Evolutionary conservation across 148 eudicot genomes (phyloP), one percentile per base, ranked within the genome.

Genomic region (Linanthus parryae): DNA sequence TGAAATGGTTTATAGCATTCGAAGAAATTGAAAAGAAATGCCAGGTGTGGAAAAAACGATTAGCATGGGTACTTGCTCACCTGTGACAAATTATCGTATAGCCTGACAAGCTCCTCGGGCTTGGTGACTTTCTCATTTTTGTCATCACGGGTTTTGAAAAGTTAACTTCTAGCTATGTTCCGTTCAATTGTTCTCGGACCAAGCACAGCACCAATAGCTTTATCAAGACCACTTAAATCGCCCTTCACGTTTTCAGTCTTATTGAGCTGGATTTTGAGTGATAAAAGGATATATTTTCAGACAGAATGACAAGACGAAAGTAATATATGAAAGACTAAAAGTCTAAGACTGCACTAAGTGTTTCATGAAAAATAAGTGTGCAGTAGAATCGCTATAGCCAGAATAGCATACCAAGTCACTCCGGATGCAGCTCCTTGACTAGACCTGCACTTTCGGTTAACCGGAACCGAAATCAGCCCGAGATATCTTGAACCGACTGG

Each of bases 81-180:
- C 78, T 86, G 98, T 52, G 84, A 66, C 25, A 87, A 71, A 38
- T 86, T 84, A 75, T 91, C 94, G 61, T 74, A 87, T 58, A 91
- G 54, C 55, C 95, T 79, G 54, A 91, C 95, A 73, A 91, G 90
- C 71, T 91, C 98, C 73, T 91, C 98, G 9, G 98, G 94, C 65
- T 87, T 91, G 48, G 96, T 79, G 29, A 75, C 73, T 58, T 76
- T n/a, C n/a, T n/a, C n/a, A n/a, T n/a, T n/a, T n/a, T n/a, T n/a
- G n/a, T n/a, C n/a, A n/a, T n/a, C n/a, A n/a, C n/a, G n/a, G n/a
- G n/a, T n/a, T n/a, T n/a, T n/a, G n/a, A n/a, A n/a, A n/a, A n/a
- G 82, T 63, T 87, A 87, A 65, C 90, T 84, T 63, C 84, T 92
- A 48, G 90, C 94, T 16, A 84, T 69, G 59, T 92, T 87, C 42